A percentile compares a stretch with the other conserved stretches of the same genome.
phyloP scores from a whole-genome alignment of 225 moss, liverwort and hornwort genomes.

The Ulota crispa region DNA sequence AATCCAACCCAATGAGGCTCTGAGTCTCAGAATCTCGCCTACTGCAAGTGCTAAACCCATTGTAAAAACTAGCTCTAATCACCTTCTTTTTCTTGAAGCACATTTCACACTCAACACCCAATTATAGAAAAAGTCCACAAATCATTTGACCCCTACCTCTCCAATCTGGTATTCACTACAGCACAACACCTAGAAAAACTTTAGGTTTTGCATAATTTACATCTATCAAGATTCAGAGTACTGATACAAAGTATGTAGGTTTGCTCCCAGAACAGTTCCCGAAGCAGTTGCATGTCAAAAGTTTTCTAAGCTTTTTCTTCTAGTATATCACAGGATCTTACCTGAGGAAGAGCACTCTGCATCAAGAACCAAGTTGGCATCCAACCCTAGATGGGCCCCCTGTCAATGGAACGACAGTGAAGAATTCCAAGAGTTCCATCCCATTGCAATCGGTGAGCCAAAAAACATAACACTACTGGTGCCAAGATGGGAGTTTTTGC shows the following conservation, averaged over 20 bases:
- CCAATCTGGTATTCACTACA: background rate
- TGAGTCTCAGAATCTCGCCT: background rate
- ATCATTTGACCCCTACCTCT: background rate
- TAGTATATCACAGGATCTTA: background rate
- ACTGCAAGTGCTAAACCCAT: background rate
- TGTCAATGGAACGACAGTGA: background rate
- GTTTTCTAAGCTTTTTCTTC: background rate
- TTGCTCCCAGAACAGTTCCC: no score
- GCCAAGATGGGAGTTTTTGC: conserved; percentile 1
- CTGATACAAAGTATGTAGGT: background rate
- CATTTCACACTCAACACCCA: background rate
- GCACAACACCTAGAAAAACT: background rate
- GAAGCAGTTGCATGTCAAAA: background rate
- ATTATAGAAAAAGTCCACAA: background rate
- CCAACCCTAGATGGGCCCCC: background rate
- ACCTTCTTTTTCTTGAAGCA: background rate
- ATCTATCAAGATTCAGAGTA: background rate
- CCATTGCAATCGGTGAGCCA: conserved; percentile 22
- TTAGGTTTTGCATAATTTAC: background rate
- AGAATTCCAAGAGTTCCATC: background rate
- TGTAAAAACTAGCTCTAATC: background rate
- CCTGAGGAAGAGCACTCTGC: conserved; percentile 15
- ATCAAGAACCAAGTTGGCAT: conserved; percentile 8
- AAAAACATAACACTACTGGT: background rate
- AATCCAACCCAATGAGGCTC: background rate